Conservation (phyloP, 495 filamentous ascomycete genomes). For the Penicillium antarcticum region DNA sequence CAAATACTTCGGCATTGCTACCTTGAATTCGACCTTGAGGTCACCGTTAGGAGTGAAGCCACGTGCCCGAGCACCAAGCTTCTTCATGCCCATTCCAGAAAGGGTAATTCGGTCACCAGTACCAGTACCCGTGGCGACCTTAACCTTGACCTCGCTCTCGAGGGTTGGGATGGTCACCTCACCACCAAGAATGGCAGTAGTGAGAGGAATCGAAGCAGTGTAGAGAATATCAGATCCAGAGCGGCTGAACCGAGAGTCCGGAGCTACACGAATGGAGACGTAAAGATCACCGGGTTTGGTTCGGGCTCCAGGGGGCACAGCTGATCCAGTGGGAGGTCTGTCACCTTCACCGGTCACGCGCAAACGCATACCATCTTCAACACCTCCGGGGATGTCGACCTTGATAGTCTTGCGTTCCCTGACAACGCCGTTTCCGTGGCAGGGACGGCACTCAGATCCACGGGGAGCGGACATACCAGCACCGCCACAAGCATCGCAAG, state of each 20-base stretch:
- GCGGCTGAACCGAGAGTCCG: constrained; percentile 83
- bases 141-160: constrained; percentile 83
- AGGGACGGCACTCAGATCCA: constrained; percentile 75
- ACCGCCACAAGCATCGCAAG: constrained; percentile 77
- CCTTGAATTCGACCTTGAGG: constrained; percentile 89
- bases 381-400: constrained; percentile 88
- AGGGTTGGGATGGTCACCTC: constrained; percentile 87
- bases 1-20: constrained; percentile 90
- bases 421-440: constrained; percentile 73
- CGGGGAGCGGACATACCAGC: constrained; percentile 67
- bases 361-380: constrained; percentile 93
- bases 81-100: constrained; percentile 87
- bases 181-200: constrained; percentile 88
- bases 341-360: constrained; percentile 81
- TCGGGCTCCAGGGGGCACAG: constrained; percentile 53
- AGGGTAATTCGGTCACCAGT: constrained; percentile 90
- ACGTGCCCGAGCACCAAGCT: constrained; percentile 55
- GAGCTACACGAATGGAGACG: constrained; percentile 75
- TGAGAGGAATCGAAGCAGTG: constrained; percentile 86
- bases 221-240: constrained; percentile 86
- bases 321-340: constrained; percentile 67
- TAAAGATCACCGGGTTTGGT: constrained; percentile 78
- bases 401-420: constrained; percentile 74
- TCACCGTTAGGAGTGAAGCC: constrained; percentile 62
- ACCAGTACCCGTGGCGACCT: constrained; percentile 83